Conservation (phyloP, 495 filamentous ascomycete genomes). For the Achaetomiella virescens region DNA sequence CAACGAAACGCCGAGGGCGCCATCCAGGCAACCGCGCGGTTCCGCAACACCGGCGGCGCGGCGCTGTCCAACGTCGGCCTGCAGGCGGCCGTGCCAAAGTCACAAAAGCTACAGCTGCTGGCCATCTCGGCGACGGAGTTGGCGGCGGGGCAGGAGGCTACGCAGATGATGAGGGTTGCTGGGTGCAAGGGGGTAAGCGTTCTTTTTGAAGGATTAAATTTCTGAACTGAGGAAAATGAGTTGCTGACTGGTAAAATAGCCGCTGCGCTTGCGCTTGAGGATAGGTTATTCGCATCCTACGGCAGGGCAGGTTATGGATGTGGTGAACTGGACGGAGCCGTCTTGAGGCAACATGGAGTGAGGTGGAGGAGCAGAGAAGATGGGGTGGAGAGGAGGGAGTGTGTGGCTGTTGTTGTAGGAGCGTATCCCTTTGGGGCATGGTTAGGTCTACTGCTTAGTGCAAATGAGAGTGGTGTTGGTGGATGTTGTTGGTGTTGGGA, state of each 20-base stretch:
- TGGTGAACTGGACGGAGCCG: slow-evolving; percentile 94
- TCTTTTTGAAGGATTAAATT: neutral
- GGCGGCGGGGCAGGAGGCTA: slow-evolving; percentile 70
- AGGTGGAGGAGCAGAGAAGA: neutral
- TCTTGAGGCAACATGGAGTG: slow-evolving; percentile 22
- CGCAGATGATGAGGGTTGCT: slow-evolving; percentile 77
- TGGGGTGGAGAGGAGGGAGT: neutral
- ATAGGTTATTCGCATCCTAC: slow-evolving; percentile 69
- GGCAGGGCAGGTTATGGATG: slow-evolving; percentile 68
- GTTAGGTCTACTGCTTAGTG: no score
- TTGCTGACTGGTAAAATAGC: slow-evolving; percentile 32
- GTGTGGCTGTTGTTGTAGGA: neutral
- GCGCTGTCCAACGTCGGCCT: slow-evolving; percentile 66
- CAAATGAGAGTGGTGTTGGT: no score
- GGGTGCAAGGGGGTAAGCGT: slow-evolving; percentile 77
- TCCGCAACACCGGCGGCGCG: slow-evolving; percentile 60
- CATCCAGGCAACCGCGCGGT: slow-evolving; percentile 73
- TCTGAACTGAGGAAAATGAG: no score
- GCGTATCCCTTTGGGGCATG: no score
- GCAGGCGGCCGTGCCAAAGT: slow-evolving; percentile 94
- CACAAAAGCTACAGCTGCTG: slow-evolving; percentile 83
- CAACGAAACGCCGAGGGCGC: slow-evolving; percentile 68
- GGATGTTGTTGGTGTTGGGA: no score
- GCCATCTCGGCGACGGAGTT: slow-evolving; percentile 77
- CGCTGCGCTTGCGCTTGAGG: slow-evolving; percentile 75